Conservation (phyloP, 768 basidiomycete species). For the Pleurotus cornucopiae region DNA sequence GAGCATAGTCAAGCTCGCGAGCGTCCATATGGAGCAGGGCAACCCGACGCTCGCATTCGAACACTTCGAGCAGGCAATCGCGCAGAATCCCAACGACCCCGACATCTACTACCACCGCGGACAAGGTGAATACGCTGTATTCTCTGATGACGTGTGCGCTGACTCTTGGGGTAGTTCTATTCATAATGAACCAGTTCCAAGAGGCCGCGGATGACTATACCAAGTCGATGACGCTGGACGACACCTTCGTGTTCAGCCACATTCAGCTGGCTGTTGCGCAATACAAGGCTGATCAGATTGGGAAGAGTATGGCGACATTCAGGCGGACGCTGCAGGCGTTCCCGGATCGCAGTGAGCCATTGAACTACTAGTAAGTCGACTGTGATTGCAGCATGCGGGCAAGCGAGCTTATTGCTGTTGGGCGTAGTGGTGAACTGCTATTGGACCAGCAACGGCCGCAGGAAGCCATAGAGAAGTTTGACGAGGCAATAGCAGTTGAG, state of each 20-base stretch:
- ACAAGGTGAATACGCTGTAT: conserved; percentile 57
- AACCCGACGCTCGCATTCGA: conserved; percentile 79
- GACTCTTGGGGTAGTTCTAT: conserved; percentile 56
- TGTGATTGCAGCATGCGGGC: background rate
- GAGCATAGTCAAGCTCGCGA: conserved; percentile 93
- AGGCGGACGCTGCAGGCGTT: conserved; percentile 79
- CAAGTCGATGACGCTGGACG: conserved; percentile 84
- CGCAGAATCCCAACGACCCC: conserved; percentile 77
- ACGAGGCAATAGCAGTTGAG: conserved; percentile 86
- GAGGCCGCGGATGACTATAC: conserved; percentile 89
- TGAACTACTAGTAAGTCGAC: conserved; percentile 84
- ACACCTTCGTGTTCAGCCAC: conserved; percentile 90
- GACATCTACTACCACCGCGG: conserved; percentile 99
- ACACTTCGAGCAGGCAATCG: conserved; percentile 87
- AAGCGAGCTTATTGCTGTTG: background rate
- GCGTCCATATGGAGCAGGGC: conserved; percentile 95
- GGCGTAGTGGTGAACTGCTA: conserved; percentile 81
- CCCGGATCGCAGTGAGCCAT: conserved; percentile 83
- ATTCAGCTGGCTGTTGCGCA: conserved; percentile 97
- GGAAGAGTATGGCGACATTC: conserved; percentile 88
- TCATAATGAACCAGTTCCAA: conserved; percentile 88
- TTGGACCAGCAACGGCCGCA: conserved; percentile 86
- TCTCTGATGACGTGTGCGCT: background rate
- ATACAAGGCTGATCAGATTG: conserved; percentile 81
- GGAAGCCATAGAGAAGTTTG: conserved; percentile 91